A percentile compares a stretch with the other conserved stretches of the same genome.
These are phyloP conservation scores for Aspergillus ellipticus DNA, from an alignment of 495 filamentous ascomycete species.

Conservation along the genomic window DNA sequence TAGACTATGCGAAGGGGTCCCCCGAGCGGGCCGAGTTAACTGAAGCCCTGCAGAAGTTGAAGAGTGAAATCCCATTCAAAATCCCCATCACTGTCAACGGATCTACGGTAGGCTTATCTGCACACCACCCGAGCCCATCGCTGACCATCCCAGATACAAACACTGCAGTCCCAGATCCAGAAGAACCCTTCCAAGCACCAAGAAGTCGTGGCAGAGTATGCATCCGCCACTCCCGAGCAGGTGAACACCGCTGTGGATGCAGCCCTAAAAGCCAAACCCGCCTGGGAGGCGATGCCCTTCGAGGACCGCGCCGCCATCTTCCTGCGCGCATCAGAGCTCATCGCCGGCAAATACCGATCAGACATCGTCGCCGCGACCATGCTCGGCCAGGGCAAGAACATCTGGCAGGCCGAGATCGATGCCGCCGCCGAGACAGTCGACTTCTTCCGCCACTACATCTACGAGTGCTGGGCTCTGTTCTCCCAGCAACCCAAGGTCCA, in stretches of 20 bases:
- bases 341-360: constrained; percentile 84
- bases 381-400: constrained; percentile 92
- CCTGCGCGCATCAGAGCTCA: constrained; percentile 82
- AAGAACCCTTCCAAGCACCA: constrained; percentile 63
- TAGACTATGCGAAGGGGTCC: constrained; percentile 29
- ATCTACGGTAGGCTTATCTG: constrained; percentile 14
- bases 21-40: constrained; percentile 26
- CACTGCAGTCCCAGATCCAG: constrained; percentile 40
- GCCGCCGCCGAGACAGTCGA: constrained; percentile 83
- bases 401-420: constrained; percentile 98
- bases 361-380: constrained; percentile 90
- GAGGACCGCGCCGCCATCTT: constrained; percentile 86
- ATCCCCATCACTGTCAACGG: constrained; percentile 30
- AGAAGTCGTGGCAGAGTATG: constrained; percentile 62
- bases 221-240: constrained; percentile 62
- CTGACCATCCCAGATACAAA: constrained; percentile 14
- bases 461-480: constrained; percentile 70
- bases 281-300: constrained; percentile 80
- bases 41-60: constrained; percentile 22
- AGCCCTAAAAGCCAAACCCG: constrained; percentile 73
- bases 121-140: neutral
- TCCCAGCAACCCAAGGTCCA: constrained; percentile 63
- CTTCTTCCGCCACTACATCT: constrained; percentile 77
- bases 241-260: constrained; percentile 71
- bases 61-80: constrained; percentile 23